Evolutionary conservation across 768 basidiomycete genomes (phyloP).

Genomic region (Tephrocybe sp.): DNA sequence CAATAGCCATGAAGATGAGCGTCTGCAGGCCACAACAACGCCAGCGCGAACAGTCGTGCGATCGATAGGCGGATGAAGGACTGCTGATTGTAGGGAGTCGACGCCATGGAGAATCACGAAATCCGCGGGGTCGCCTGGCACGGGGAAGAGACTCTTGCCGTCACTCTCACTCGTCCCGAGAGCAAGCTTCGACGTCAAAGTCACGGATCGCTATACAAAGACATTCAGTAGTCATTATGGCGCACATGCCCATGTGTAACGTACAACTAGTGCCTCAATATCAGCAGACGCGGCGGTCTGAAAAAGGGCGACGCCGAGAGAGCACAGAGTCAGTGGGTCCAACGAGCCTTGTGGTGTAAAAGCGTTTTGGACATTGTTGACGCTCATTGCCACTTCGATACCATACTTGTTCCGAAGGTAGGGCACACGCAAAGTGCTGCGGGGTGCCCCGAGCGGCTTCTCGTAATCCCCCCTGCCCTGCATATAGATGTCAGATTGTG

Average conservation of each 20-base stretch:
- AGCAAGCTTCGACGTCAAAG: constrained; percentile 50
- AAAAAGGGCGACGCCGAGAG: constrained; percentile 59
- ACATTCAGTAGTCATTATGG: constrained; percentile 8
- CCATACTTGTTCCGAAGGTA: constrained; percentile 43
- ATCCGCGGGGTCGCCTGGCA: constrained; percentile 47
- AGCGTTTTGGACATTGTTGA: constrained; percentile 68
- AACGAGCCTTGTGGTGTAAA: constrained; percentile 69
- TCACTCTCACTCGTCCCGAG: constrained; percentile 33
- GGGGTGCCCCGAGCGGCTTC: constrained; percentile 41
- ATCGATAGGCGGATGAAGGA: constrained; percentile 48
- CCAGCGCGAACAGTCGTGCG: constrained; percentile 53
- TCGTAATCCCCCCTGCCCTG: constrained; percentile 45
- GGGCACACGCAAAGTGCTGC: constrained; percentile 57
- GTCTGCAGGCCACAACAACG: constrained; percentile 40
- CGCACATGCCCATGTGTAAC: background rate
- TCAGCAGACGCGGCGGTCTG: constrained; percentile 53
- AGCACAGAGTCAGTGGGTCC: constrained; percentile 60
- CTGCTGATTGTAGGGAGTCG: constrained; percentile 41
- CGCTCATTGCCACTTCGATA: constrained; percentile 52
- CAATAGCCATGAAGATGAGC: constrained; percentile 33
- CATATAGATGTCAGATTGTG: constrained; percentile 70
- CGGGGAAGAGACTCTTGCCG: constrained; percentile 33
- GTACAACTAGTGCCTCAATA: constrained; percentile 47
- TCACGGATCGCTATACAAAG: constrained; percentile 45
- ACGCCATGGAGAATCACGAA: constrained; percentile 59